Percentiles rank a stretch among this genome's conserved stretches.
Evolutionary conservation across 495 filamentous ascomycete species (phyloP).

Genomic region (Podospora australis): DNA sequence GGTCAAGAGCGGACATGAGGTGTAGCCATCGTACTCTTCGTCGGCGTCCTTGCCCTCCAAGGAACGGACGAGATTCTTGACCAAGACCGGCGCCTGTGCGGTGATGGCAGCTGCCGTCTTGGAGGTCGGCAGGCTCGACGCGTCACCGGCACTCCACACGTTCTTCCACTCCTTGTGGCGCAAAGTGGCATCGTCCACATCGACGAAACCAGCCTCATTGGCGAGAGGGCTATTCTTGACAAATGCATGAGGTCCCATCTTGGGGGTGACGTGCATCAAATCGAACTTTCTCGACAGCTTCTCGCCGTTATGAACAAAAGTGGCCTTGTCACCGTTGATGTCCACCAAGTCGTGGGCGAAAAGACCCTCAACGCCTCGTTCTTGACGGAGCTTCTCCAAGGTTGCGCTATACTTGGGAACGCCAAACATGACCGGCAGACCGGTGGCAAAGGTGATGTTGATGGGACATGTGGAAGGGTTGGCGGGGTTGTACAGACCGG

Average conservation of each 20-base stretch:
- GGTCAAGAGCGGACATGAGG: conserved; percentile 61
- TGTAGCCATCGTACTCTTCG: conserved; percentile 58
- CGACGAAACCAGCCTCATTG: conserved; percentile 56
- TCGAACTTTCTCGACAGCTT: conserved; percentile 50
- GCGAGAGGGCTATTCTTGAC: conserved; percentile 53
- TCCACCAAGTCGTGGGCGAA: conserved; percentile 62
- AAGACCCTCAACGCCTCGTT: conserved; percentile 58
- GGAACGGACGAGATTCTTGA: conserved; percentile 46
- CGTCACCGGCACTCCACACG: conserved; percentile 65
- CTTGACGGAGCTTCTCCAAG: conserved; percentile 54
- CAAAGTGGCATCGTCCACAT: conserved; percentile 54
- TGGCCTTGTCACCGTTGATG: conserved; percentile 51
- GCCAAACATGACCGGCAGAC: conserved; percentile 57
- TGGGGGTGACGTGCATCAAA: conserved; percentile 54
- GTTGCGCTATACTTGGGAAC: conserved; percentile 61
- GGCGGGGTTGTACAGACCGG: conserved; percentile 49
- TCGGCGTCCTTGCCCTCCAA: conserved; percentile 50
- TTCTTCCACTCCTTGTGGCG: conserved; percentile 58
- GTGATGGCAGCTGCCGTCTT: conserved; percentile 66
- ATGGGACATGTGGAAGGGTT: conserved; percentile 42
- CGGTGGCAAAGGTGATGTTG: conserved; percentile 59
- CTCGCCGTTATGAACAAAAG: conserved; percentile 43
- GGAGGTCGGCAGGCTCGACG: conserved; percentile 58
- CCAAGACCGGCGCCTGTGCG: conserved; percentile 54
- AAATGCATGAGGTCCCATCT: conserved; percentile 56